A percentile compares a stretch with the other conserved stretches of the same genome.
Evolutionary conservation across 1,139 yeast genomes (phyloP).

Genomic region (Pichia sp.): DNA sequence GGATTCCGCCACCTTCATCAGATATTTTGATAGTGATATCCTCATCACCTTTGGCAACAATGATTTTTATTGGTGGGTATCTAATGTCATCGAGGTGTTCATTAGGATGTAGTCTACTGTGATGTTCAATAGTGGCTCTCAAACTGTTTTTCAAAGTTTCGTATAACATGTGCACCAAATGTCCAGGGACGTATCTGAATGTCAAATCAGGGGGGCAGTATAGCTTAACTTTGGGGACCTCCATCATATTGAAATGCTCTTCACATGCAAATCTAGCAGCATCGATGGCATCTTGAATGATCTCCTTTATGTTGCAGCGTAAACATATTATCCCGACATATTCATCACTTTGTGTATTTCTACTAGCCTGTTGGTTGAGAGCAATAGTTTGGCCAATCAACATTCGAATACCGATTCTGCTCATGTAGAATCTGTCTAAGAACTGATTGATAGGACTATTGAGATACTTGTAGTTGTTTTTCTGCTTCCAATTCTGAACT

Average conservation of each 20-base stretch:
- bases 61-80: slow-evolving; percentile 80
- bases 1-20: slow-evolving; percentile 94
- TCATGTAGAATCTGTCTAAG: slow-evolving; percentile 77
- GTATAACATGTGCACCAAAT: slow-evolving; percentile 79
- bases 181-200: slow-evolving; percentile 89
- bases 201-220: slow-evolving; percentile 63
- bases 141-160: slow-evolving; percentile 80
- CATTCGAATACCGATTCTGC: slow-evolving; percentile 84
- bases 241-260: slow-evolving; percentile 77
- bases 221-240: slow-evolving; percentile 73
- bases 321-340: slow-evolving; percentile 86
- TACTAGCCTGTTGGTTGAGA: slow-evolving; percentile 56
- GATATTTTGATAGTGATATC: slow-evolving; percentile 90
- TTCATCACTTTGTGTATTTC: slow-evolving; percentile 32
- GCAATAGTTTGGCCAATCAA: slow-evolving; percentile 86
- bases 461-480: slow-evolving; percentile 40
- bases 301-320: slow-evolving; percentile 68
- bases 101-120: slow-evolving; percentile 41
- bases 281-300: slow-evolving; percentile 80
- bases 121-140: slow-evolving; percentile 78
- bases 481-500: slow-evolving; percentile 78
- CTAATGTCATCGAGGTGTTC: slow-evolving; percentile 55
- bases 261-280: slow-evolving; percentile 84
- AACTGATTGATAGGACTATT: slow-evolving; percentile 69
- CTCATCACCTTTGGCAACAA: slow-evolving; percentile 86